These are phyloP conservation scores for Bryoerythrophyllum caledonicum DNA, from an alignment of 225 moss, liverwort and hornwort genomes.

Conservation along the genomic window DNA sequence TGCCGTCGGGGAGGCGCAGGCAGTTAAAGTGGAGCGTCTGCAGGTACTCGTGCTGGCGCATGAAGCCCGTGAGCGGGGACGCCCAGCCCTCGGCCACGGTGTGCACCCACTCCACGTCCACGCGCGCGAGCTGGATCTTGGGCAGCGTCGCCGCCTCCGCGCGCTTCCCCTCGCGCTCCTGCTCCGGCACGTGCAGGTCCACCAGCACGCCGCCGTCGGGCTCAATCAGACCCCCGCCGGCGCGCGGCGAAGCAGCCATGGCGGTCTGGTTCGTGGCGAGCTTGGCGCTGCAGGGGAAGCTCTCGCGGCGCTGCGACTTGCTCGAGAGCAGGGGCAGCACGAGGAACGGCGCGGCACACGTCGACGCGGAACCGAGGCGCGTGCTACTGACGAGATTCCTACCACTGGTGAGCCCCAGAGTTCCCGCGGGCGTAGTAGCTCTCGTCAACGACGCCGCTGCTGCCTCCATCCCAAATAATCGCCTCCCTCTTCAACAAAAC, in stretches of 20 bases:
- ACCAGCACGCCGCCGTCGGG: slow-evolving; percentile 87
- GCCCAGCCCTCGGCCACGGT: slow-evolving; percentile 95
- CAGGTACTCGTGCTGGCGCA: slow-evolving; percentile 87
- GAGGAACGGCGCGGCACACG: slow-evolving; percentile 4
- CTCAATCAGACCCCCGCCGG: slow-evolving; percentile 55
- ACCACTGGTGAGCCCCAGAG: neutral
- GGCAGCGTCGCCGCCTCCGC: slow-evolving; percentile 63
- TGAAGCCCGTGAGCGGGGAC: slow-evolving; percentile 87
- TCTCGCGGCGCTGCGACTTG: neutral
- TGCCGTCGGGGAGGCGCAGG: slow-evolving; percentile 63
- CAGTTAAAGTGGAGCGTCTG: slow-evolving; percentile 88
- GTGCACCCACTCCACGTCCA: slow-evolving; percentile 92
- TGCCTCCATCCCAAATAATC: slow-evolving; percentile 38
- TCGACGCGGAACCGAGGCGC: slow-evolving; percentile 26
- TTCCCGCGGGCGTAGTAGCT: slow-evolving; percentile 14
- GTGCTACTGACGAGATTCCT: slow-evolving; percentile 6
- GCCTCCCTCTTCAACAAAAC: too few relatives aligned
- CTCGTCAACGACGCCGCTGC: slow-evolving; percentile 24
- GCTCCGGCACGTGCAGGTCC: slow-evolving; percentile 69
- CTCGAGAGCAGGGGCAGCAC: neutral
- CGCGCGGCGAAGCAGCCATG: slow-evolving; percentile 12
- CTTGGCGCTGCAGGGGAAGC: slow-evolving; percentile 3
- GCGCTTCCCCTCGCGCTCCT: slow-evolving; percentile 49
- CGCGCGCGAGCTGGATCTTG: slow-evolving; percentile 55
- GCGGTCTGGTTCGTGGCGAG: slow-evolving; percentile 22